Conservation (phyloP, 2,329 filamentous ascomycete species). For the Seiridium unicorne region DNA sequence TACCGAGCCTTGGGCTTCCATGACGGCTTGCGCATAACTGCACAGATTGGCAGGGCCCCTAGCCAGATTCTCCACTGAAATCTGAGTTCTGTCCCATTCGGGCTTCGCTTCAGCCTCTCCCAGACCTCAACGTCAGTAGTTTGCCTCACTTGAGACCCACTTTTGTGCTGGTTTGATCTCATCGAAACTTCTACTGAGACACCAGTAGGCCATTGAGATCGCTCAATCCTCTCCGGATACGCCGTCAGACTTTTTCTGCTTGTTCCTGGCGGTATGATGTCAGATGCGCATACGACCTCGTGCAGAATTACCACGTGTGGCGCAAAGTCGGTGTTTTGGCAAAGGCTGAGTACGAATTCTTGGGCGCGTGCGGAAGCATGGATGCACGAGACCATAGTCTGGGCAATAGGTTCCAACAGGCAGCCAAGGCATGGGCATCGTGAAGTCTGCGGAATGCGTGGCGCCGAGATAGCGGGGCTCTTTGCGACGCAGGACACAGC, state of each 20-base stretch:
- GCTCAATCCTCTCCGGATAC: background rate
- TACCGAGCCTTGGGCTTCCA: conserved; percentile 5
- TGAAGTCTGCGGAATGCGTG: background rate
- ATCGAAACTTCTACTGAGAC: background rate
- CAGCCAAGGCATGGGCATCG: background rate
- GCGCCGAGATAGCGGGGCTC: background rate
- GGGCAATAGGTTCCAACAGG: too few species aligned
- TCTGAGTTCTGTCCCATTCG: background rate
- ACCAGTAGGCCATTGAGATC: background rate
- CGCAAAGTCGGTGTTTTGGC: background rate
- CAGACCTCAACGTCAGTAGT: background rate
- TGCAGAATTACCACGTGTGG: background rate
- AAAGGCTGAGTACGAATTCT: background rate
- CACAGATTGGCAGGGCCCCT: conserved; percentile 1
- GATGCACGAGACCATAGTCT: too few species aligned
- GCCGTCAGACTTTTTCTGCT: background rate
- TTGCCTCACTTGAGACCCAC: background rate
- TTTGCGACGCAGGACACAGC: background rate
- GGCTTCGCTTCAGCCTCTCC: background rate
- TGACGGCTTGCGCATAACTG: conserved; percentile 3
- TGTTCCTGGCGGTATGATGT: background rate
- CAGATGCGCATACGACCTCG: background rate
- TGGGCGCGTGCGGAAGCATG: background rate
- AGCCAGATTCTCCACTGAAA: background rate
- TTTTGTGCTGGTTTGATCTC: background rate